These are phyloP conservation scores for Candida sonorensis DNA, from an alignment of 805 yeast species.

Conservation along the genomic window DNA sequence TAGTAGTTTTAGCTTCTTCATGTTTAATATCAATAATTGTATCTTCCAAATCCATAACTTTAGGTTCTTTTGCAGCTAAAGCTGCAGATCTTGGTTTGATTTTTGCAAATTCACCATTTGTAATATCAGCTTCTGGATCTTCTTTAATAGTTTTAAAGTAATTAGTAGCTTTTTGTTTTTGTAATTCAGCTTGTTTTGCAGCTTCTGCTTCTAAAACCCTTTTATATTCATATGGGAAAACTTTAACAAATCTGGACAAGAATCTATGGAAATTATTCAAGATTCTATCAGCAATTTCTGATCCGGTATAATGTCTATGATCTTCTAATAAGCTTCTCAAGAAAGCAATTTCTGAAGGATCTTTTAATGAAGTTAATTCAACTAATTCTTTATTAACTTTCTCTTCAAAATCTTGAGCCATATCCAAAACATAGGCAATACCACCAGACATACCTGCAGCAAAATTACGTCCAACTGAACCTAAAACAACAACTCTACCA, in stretches of 20 bases:
- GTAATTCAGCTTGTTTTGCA: slow-evolving; percentile 53
- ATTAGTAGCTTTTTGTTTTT: slow-evolving; percentile 56
- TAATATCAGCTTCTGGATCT: slow-evolving; percentile 78
- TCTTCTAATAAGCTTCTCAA: slow-evolving; percentile 90
- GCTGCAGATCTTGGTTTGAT: slow-evolving; percentile 41
- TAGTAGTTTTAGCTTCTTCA: slow-evolving; percentile 56
- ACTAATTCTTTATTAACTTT: slow-evolving; percentile 79
- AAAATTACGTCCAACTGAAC: slow-evolving; percentile 85
- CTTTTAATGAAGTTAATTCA: slow-evolving; percentile 68
- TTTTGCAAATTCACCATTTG: slow-evolving; percentile 78
- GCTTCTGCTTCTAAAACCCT: slow-evolving; percentile 78
- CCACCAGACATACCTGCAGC: slow-evolving; percentile 99
- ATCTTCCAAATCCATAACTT: slow-evolving; percentile 85
- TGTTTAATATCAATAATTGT: slow-evolving; percentile 63
- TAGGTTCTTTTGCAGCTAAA: slow-evolving; percentile 55
- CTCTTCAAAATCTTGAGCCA: slow-evolving; percentile 84
- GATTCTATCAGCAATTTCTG: slow-evolving; percentile 80
- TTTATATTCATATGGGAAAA: slow-evolving; percentile 87
- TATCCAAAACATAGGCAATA: slow-evolving; percentile 92
- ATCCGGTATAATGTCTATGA: slow-evolving; percentile 90
- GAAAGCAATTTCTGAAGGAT: slow-evolving; percentile 90
- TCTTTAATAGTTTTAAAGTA: slow-evolving; percentile 69
- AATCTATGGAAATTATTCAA: slow-evolving; percentile 83
- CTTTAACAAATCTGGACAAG: slow-evolving; percentile 86
- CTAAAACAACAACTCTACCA: slow-evolving; percentile 92